Conservation (phyloP, 108 stramenopile species). For the Skeletonema menzelii region DNA sequence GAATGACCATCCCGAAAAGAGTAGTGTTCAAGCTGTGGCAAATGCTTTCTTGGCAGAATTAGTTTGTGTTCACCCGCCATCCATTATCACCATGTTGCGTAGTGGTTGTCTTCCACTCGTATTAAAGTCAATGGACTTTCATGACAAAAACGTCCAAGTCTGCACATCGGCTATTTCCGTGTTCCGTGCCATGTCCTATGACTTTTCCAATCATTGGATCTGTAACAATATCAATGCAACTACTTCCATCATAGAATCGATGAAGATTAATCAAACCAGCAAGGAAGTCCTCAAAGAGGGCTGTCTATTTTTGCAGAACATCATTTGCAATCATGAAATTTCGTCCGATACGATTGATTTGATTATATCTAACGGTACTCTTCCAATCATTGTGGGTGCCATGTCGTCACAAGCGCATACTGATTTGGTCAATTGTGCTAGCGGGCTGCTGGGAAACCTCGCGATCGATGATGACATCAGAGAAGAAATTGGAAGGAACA, state of each 20-base stretch:
- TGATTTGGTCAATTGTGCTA: conserved; percentile 15
- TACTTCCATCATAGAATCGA: conserved; percentile 22
- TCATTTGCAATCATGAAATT: conserved; percentile 25
- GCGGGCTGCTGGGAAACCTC: conserved; percentile 15
- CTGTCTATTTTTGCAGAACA: conserved; percentile 33
- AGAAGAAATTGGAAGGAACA: conserved; percentile 4
- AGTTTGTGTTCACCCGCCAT: conserved; percentile 16
- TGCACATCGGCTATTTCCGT: conserved; percentile 32
- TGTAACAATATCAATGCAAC: conserved; percentile 26
- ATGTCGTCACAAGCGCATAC: background rate
- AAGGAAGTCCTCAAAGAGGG: conserved; percentile 30
- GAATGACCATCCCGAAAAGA: conserved; percentile 14
- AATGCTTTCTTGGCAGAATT: conserved; percentile 27
- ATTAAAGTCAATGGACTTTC: conserved; percentile 28
- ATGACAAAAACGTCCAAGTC: conserved; percentile 15
- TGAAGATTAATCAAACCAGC: conserved; percentile 27
- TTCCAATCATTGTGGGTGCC: conserved; percentile 31
- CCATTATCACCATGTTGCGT: conserved; percentile 7
- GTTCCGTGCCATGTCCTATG: conserved; percentile 41
- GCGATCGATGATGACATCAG: conserved; percentile 12
- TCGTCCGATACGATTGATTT: conserved; percentile 1
- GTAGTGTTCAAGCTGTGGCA: conserved; percentile 25
- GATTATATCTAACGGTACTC: background rate
- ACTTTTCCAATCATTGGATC: conserved; percentile 26
- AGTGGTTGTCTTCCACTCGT: conserved; percentile 24